Conservation (phyloP, 2,329 filamentous ascomycete species). For the Beauveria sp. region DNA sequence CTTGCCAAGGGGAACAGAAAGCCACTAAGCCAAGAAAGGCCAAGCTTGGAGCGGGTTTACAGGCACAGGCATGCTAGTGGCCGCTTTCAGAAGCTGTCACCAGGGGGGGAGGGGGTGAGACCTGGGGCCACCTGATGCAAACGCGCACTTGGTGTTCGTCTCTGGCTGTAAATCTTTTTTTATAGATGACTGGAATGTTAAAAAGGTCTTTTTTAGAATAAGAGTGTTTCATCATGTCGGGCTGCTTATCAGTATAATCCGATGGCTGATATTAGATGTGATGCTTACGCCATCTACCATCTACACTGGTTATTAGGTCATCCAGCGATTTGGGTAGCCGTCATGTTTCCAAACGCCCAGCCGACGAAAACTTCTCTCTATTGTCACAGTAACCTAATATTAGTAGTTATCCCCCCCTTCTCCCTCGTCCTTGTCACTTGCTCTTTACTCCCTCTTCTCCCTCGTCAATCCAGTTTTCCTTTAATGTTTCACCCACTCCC, state of each 20-base stretch:
- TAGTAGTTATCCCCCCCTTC: background rate
- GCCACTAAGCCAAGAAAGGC: no score
- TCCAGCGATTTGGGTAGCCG: background rate
- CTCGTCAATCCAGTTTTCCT: background rate
- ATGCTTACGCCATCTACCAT: background rate
- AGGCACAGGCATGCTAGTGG: conserved; percentile 6
- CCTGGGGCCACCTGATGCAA: background rate
- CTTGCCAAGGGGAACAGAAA: no score
- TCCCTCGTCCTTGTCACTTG: background rate
- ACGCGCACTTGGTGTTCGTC: background rate
- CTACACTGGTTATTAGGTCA: no score
- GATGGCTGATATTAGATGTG: background rate
- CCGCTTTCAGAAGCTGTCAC: background rate
- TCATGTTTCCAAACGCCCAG: no score
- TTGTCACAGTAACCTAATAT: no score
- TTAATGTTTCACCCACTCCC: background rate
- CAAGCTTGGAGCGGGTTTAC: no score
- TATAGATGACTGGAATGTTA: conserved; percentile 3
- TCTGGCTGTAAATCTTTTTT: background rate
- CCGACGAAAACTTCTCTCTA: background rate
- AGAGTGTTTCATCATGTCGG: no score
- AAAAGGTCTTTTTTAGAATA: no score
- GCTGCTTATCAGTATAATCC: background rate
- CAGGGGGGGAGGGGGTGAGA: background rate
- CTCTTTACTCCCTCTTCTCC: background rate